These are phyloP conservation scores for Colletotrichum lentis DNA, from an alignment of 2,329 filamentous ascomycete species.

Conservation along the genomic window DNA sequence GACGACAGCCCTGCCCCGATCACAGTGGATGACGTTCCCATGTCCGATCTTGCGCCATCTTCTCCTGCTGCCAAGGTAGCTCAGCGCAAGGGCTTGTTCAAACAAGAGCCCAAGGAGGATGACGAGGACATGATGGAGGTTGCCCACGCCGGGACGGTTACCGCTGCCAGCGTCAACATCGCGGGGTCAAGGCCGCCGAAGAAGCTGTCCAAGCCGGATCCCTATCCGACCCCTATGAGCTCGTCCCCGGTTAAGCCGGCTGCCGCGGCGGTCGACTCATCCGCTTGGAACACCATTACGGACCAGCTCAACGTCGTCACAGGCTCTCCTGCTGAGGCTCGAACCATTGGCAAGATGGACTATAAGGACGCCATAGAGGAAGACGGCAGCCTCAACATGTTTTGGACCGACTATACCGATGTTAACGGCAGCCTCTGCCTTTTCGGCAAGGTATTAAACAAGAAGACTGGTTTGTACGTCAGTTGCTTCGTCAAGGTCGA, in stretches of 20 bases:
- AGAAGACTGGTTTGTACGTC: conserved; percentile 77
- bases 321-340: conserved; percentile 71
- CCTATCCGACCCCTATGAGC: conserved; percentile 74
- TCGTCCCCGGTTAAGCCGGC: conserved; percentile 76
- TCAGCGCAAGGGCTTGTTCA: conserved; percentile 70
- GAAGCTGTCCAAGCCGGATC: conserved; percentile 73
- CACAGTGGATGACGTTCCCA: conserved; percentile 63
- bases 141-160: conserved; percentile 75
- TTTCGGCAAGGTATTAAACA: conserved; percentile 96
- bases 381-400: conserved; percentile 91
- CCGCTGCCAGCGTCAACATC: conserved; percentile 80
- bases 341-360: conserved; percentile 79
- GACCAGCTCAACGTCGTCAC: conserved; percentile 85
- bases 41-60: conserved; percentile 86
- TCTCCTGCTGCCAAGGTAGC: conserved; percentile 85
- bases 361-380: conserved; percentile 88
- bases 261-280: conserved; percentile 73
- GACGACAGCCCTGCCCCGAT: conserved; percentile 66
- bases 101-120: conserved; percentile 63
- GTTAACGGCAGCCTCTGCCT: conserved; percentile 90
- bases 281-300: conserved; percentile 88
- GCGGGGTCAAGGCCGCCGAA: conserved; percentile 80
- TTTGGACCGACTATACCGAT: conserved; percentile 97
- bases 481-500: conserved; percentile 97
- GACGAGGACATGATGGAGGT: conserved; percentile 90